Evolutionary conservation across 2,329 filamentous ascomycete genomes (phyloP), one percentile per base, ranked within the genome.

Genomic region (Aspergillus floridensis): DNA sequence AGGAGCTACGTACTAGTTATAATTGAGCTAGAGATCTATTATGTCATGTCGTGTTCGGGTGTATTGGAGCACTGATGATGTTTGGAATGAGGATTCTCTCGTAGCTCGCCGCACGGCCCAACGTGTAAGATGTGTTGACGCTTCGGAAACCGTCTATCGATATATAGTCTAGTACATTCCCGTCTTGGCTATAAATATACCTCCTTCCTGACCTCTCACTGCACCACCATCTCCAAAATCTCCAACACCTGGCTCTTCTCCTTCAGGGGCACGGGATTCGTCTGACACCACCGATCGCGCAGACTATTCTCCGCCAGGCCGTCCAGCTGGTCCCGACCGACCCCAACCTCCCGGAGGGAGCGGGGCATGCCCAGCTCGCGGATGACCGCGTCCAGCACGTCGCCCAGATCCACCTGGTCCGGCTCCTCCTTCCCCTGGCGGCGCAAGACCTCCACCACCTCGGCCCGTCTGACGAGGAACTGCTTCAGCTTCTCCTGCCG

Each of bases 331-430:
- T 85, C 80, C 24, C 73, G 73, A 0, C 76, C 76, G 2, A 87
- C 77, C 0, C 79, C 77, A 1, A 86, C 81, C 5, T 82, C 82
- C 49, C 74, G 77, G 50, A 87, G 65, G 3, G 77, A 80, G 56
- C 80, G 74, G n/a, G 84, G 83, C 79, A 87, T 75, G 0, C 78
- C 82, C 19, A 87, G 67, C 46, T 79, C 77, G 6, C 77, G 74
- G 47, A 87, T 78, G 2, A 86, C 70, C 3, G 74, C 76, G 52
- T 82, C 81, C 38, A 87, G 68, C 5, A 82, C 70, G 70, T 86
- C 83, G 0, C 81, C 80, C 22, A 85, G 71, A 64, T 83, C 80
- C 2, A 74, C 64, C 2, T 32, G 38, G 10, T 61, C 59, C 5
- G 66, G 63, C 12, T 71, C 57, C 1, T 67, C 63, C 55, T 72